Percentiles rank a stretch among this genome's conserved stretches.
phyloP scores from a whole-genome alignment of 2,329 filamentous ascomycete genomes.

The Colletotrichum lini region DNA sequence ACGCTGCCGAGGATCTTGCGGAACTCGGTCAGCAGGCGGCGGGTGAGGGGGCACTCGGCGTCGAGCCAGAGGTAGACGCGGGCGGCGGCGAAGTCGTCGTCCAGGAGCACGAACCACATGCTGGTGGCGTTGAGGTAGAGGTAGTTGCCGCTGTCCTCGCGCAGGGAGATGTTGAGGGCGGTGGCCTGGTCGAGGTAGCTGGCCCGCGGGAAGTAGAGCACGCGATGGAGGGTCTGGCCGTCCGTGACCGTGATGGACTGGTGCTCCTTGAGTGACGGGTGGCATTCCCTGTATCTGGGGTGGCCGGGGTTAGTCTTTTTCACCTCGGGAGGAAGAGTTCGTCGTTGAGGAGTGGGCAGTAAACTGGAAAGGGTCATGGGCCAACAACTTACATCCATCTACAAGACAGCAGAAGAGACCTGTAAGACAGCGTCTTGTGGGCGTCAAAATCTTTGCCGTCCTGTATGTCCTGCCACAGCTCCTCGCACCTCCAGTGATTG shows the following conservation, averaged over 20 bases:
- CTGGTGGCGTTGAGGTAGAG: slow-evolving; percentile 36
- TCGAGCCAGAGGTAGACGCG: slow-evolving; percentile 41
- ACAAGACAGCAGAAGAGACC: slow-evolving; percentile 39
- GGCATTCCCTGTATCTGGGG: slow-evolving; percentile 36
- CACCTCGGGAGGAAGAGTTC: background rate
- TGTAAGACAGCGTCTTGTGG: slow-evolving; percentile 24
- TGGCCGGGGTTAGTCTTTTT: background rate
- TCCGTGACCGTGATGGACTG: slow-evolving; percentile 39
- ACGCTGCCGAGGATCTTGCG: slow-evolving; percentile 29
- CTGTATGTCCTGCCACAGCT: slow-evolving; percentile 33
- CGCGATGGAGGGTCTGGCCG: slow-evolving; percentile 29
- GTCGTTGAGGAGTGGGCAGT: no score
- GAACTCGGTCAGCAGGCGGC: slow-evolving; percentile 41
- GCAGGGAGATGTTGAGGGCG: slow-evolving; percentile 41
- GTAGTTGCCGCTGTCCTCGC: slow-evolving; percentile 39
- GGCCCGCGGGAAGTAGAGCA: slow-evolving; percentile 17
- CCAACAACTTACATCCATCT: slow-evolving; percentile 33
- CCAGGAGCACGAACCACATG: slow-evolving; percentile 33
- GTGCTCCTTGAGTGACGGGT: slow-evolving; percentile 25
- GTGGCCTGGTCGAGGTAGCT: background rate
- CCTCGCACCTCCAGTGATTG: slow-evolving; percentile 44
- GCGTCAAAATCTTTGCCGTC: slow-evolving; percentile 10
- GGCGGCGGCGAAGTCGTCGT: background rate
- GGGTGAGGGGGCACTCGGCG: slow-evolving; percentile 39
- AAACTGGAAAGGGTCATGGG: no score